A percentile compares a stretch with the other conserved stretches of the same genome.
These are phyloP conservation scores for Neofusicoccum sp. DNA, from an alignment of 2,329 filamentous ascomycete species.

Conservation along the genomic window DNA sequence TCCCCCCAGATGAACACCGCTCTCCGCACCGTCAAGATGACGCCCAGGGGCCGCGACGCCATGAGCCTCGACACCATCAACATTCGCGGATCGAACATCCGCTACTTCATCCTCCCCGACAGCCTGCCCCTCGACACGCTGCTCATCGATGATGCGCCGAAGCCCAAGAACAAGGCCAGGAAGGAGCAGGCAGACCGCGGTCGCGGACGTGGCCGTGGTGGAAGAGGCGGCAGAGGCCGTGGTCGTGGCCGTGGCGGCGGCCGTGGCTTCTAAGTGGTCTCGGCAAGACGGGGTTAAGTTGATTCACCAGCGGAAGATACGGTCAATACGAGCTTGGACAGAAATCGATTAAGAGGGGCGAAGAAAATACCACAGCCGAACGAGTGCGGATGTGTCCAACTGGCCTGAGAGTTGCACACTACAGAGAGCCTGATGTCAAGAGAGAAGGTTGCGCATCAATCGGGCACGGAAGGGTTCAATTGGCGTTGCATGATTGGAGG, in stretches of 20 bases:
- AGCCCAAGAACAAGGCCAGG: conserved; percentile 99
- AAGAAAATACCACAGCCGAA: background rate
- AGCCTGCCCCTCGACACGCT: conserved; percentile 92
- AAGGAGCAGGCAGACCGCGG: conserved; percentile 69
- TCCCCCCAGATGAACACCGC: conserved; percentile 99
- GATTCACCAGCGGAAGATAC: background rate
- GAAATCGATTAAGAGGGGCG: background rate
- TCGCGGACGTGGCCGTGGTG: conserved; percentile 50
- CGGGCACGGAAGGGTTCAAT: background rate
- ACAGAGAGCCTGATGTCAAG: background rate
- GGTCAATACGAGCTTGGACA: background rate
- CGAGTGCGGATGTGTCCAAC: background rate
- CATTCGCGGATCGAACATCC: conserved; percentile 91
- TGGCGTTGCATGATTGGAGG: conserved; percentile 2
- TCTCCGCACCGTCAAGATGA: conserved; percentile 96
- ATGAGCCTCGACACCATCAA: conserved; percentile 93
- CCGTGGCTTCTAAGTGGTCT: conserved; percentile 12
- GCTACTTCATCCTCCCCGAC: conserved; percentile 95
- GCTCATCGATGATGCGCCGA: conserved; percentile 92
- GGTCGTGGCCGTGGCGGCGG: conserved; percentile 46
- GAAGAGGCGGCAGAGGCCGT: conserved; percentile 46
- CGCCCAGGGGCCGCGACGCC: conserved; percentile 79
- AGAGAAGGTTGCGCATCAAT: background rate
- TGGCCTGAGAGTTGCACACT: background rate
- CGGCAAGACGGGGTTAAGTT: background rate